Evolutionary conservation across 768 basidiomycete genomes (phyloP), one percentile per base, ranked within the genome.

Genomic region (Termitomyces sp.): DNA sequence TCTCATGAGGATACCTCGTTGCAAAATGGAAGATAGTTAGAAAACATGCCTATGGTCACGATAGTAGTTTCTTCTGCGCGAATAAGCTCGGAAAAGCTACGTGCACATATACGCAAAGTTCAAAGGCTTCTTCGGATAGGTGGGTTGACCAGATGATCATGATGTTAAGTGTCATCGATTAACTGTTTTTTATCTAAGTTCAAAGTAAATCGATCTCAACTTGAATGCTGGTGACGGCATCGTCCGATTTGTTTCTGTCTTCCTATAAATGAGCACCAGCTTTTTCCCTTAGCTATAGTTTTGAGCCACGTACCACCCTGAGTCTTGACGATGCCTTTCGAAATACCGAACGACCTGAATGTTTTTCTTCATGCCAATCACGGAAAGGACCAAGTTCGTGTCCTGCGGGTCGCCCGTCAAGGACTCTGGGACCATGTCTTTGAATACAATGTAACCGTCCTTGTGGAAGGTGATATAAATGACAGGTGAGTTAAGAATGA

Each of bases 301-400:
- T 13, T 22, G 22, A 44, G 22, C 22, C n/a, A 4, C 0, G 3
- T 42, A 22, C 26, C 24, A 2, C 5, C n/a, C 42, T 26, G 12
- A 33, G 20, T 22, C 22, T 16, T 36, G 22, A 51, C 8, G 1
- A 57, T 57, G 56, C 50, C 56, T 26, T 26, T 51, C 18, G 49
- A 57, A 57, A 7, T 45, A 12, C 39, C 50, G 16, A 20, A 49
- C 1, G 8, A 58, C 28, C 44, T 59, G 1, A 47, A 60, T 36
- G 57, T 56, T 12, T 37, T 42, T 7, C 61, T 62, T 26, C 58
- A 57, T 24, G 87, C 90, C 1, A 82, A 84, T 26, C 92, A 94
- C 65, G 94, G 94, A 12, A 98, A 98, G 74, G 88, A 92, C 72
- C 86, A 88, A 62, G 83, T 98, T 16, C 82, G 93, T 24, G 88